phyloP scores from a whole-genome alignment of 257 asterid species.

The Solanum sejunctum region DNA sequence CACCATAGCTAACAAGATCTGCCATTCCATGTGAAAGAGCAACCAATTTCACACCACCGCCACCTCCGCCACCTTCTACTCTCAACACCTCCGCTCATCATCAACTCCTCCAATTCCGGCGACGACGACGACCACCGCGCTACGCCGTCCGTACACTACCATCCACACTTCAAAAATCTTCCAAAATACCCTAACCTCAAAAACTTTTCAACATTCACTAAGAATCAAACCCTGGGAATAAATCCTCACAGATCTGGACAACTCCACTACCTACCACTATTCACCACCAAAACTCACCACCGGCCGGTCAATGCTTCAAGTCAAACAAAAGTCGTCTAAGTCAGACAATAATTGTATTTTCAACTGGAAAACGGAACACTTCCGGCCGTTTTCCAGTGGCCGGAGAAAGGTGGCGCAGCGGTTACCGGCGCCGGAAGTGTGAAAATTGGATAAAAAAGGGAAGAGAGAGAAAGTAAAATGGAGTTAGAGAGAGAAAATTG shows the following conservation, averaged over 20 bases:
- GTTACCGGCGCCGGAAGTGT: conserved; percentile 4
- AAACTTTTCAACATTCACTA: conserved; percentile 8
- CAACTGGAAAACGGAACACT: neutral
- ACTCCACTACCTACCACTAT: neutral
- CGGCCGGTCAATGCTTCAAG: neutral
- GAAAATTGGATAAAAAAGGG: neutral
- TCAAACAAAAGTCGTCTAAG: neutral
- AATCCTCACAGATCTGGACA: conserved; percentile 17
- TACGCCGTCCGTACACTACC: conserved; percentile 54
- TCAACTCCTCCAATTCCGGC: conserved; percentile 23
- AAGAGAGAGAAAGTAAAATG: neutral
- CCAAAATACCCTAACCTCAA: conserved; percentile 10
- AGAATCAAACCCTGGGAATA: neutral
- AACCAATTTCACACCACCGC: conserved; percentile 66
- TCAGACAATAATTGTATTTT: neutral
- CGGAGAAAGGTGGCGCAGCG: neutral
- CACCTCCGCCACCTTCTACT: conserved; percentile 53
- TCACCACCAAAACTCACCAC: neutral
- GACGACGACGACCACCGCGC: conserved; percentile 23
- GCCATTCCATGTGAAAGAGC: conserved; percentile 89
- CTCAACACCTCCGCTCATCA: conserved; percentile 60
- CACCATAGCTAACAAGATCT: conserved; percentile 83
- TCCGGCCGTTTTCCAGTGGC: neutral
- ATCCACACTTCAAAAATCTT: conserved; percentile 31
- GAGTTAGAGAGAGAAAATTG: neutral